These are phyloP conservation scores for Mariannaea sp. DNA, from an alignment of 2,329 filamentous ascomycete species.

Conservation along the genomic window DNA sequence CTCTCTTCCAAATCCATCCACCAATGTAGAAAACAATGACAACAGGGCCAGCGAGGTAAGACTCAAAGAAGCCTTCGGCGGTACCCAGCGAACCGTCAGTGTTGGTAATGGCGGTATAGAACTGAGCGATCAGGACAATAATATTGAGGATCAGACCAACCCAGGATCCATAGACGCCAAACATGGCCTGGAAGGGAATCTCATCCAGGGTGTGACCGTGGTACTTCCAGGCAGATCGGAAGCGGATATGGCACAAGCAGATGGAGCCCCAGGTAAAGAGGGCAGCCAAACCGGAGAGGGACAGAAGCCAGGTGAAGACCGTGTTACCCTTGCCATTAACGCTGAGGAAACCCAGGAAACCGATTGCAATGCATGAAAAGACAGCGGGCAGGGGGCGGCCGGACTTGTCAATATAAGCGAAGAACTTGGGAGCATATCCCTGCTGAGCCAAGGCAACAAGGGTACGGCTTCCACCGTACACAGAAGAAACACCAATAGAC, in stretches of 20 bases:
- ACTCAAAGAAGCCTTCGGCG: constrained; percentile 56
- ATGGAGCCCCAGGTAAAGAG: constrained; percentile 74
- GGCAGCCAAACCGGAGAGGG: constrained; percentile 66
- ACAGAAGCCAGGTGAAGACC: constrained; percentile 69
- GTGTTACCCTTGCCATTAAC: constrained; percentile 50
- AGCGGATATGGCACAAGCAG: constrained; percentile 70
- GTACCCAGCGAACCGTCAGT: constrained; percentile 35
- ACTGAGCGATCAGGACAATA: constrained; percentile 61
- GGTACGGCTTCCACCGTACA: constrained; percentile 64
- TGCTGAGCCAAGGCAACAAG: constrained; percentile 63
- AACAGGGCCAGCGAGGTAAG: constrained; percentile 59
- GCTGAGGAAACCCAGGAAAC: constrained; percentile 55
- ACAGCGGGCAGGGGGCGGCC: constrained; percentile 61
- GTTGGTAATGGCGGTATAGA: constrained; percentile 53
- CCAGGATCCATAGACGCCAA: constrained; percentile 68
- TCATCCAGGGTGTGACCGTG: constrained; percentile 68
- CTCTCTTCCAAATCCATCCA: constrained; percentile 68
- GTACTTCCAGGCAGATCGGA: constrained; percentile 66
- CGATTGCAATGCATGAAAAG: constrained; percentile 52
- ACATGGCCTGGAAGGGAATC: constrained; percentile 66
- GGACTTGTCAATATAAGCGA: constrained; percentile 61
- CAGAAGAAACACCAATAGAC: constrained; percentile 62
- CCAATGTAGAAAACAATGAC: constrained; percentile 57
- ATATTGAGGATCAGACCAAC: constrained; percentile 63
- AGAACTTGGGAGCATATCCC: constrained; percentile 61